These are phyloP conservation scores for Cephalotrichum gorgonifer DNA, from an alignment of 2,329 filamentous ascomycete species.

Conservation along the genomic window DNA sequence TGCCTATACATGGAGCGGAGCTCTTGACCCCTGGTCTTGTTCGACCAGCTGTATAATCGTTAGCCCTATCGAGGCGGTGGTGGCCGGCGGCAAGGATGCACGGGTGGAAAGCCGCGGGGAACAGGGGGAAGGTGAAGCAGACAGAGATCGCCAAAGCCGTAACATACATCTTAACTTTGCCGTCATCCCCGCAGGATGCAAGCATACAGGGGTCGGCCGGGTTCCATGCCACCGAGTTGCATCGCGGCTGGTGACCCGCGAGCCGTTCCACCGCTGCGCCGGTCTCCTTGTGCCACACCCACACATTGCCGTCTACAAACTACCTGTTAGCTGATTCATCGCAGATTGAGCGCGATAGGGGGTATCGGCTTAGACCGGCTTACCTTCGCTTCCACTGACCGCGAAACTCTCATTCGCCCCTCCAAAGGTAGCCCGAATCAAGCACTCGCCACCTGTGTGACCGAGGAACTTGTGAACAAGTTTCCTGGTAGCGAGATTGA, in stretches of 20 bases:
- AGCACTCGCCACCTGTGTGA: slow-evolving; percentile 61
- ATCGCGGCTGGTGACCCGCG: slow-evolving; percentile 63
- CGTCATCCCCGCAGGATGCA: slow-evolving; percentile 85
- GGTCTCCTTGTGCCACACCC: slow-evolving; percentile 85
- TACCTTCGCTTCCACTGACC: slow-evolving; percentile 70
- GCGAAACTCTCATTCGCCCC: slow-evolving; percentile 90
- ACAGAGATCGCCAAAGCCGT: not conserved
- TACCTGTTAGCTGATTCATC: not conserved
- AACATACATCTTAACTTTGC: slow-evolving; percentile 72
- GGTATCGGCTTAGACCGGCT: not conserved
- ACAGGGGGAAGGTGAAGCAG: not conserved
- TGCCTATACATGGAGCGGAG: slow-evolving; percentile 12
- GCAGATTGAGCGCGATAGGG: no score
- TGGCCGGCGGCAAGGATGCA: no score
- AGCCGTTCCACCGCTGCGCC: slow-evolving; percentile 67
- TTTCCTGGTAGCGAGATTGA: slow-evolving; percentile 65
- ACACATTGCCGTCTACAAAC: slow-evolving; percentile 50
- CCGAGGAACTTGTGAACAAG: slow-evolving; percentile 67
- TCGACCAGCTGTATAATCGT: slow-evolving; percentile 16
- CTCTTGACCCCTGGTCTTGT: slow-evolving; percentile 13
- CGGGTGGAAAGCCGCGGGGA: no score
- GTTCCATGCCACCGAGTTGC: slow-evolving; percentile 86
- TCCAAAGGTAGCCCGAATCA: slow-evolving; percentile 78
- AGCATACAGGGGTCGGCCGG: slow-evolving; percentile 74
- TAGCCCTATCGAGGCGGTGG: slow-evolving; percentile 5